Evolutionary conservation across 345 rosid genomes (phyloP), one percentile per base, ranked within the genome.

Genomic region (Arabis hirsuta): DNA sequence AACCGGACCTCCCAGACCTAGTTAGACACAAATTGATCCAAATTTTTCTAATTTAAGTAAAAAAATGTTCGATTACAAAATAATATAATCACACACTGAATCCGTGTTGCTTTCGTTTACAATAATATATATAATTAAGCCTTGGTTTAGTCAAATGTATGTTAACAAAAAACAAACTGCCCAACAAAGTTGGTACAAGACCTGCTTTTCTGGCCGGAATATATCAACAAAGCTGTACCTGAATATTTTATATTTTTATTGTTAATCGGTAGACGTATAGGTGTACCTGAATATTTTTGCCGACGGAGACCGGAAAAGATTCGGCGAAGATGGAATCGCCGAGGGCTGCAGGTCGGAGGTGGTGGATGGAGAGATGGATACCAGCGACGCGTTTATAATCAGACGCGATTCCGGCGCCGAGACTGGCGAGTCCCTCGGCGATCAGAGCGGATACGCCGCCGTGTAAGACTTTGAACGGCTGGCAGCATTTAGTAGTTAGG

Each of bases 391-490:
- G 88, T 57, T 85, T 82, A 63, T 73, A 84, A 14, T 84, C 93
- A 5, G 89, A 87, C 5, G 94, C 92, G 58, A 95, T 65, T 65
- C 85, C 91, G 2, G 99, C 99, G 20, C 99, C 99, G 5, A 88
- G 48, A 84, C 99, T 95, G 0, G 99, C 96, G 81, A 95, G 56
- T 4, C 81, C 76, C 80, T 91, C 96, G 24, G 96, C 83, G 41
- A 91, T 81, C 76, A 95, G 77, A 22, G 99, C 99, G 19, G 96
- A 95, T 3, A 91, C 91, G 20, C 99, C 97, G 36, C 97, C 97
- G 80, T 91, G 99, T 65, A 95, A 70, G 71, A 95, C 97, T 74
- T 90, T 88, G 83, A 95, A 95, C 5, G 99, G 96, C 87, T 95
- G 86, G 59, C 89, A 86, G 53, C 84, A 82, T 57, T 86, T 82